A percentile compares a stretch with the other conserved stretches of the same genome.
Conservation (phyloP, 2,329 filamentous ascomycete species). For the Nothomitra cinnamomea region DNA sequence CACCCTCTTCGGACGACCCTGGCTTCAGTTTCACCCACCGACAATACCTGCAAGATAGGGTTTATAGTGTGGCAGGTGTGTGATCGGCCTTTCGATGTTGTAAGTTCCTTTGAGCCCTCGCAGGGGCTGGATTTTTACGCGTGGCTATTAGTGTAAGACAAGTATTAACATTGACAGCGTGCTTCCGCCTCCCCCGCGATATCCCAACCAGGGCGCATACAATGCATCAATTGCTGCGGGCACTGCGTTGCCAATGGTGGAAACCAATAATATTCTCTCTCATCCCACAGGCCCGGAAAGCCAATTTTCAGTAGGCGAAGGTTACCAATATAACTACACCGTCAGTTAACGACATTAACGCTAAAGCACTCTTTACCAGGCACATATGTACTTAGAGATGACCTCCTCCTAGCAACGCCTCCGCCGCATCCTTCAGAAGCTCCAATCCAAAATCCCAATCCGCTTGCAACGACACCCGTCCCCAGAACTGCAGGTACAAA, state of each 20-base stretch:
- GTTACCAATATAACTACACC: conserved; percentile 27
- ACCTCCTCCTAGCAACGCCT: conserved; percentile 80
- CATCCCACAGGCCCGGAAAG: conserved; percentile 70
- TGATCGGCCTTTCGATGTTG: conserved; percentile 3
- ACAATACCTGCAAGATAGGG: too few species aligned
- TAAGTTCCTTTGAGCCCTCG: neutral
- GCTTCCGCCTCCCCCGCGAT: conserved; percentile 69
- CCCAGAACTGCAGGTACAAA: conserved; percentile 77
- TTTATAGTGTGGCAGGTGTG: too few species aligned
- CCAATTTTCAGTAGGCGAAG: conserved; percentile 87
- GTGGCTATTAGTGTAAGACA: neutral
- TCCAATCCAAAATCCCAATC: conserved; percentile 73
- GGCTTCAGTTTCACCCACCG: too few species aligned
- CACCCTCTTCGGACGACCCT: too few species aligned
- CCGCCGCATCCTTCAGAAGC: conserved; percentile 91
- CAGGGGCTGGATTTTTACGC: neutral
- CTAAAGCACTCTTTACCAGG: conserved; percentile 31
- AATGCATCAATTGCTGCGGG: conserved; percentile 54
- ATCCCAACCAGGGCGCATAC: conserved; percentile 56
- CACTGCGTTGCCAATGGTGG: conserved; percentile 58
- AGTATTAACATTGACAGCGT: conserved; percentile 36
- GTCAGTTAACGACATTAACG: conserved; percentile 4
- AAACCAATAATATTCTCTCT: conserved; percentile 81
- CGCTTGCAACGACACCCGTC: conserved; percentile 66
- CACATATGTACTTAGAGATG: conserved; percentile 79